A percentile compares a stretch with the other conserved stretches of the same genome.
Conservation (phyloP, 352 stramenopile genomes). For the Globisporangium camurandrum region DNA sequence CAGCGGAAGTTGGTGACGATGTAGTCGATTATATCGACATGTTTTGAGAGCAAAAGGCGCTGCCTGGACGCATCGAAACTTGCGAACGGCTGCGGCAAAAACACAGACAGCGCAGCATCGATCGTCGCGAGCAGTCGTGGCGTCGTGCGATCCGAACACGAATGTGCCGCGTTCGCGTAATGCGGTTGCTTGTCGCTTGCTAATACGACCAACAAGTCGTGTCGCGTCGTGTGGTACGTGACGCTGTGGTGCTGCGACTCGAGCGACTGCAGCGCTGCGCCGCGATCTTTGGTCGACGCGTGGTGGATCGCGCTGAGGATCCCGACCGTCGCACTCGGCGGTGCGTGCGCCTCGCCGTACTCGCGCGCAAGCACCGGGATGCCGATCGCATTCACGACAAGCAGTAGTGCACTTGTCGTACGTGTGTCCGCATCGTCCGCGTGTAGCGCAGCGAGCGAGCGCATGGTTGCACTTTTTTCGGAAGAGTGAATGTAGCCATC, state of each 20-base stretch:
- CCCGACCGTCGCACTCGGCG: conserved; percentile 37
- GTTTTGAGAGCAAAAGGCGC: conserved; percentile 20
- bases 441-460: conserved; percentile 3
- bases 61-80: conserved; percentile 26
- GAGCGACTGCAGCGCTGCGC: conserved; percentile 17
- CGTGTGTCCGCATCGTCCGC: conserved; percentile 5
- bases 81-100: conserved; percentile 15
- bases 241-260: conserved; percentile 22
- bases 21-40: conserved; percentile 26
- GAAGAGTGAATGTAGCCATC: conserved; percentile 6
- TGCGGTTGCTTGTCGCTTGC: conserved; percentile 12
- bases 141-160: neutral
- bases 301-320: conserved; percentile 46
- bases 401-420: conserved; percentile 25
- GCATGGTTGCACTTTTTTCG: neutral
- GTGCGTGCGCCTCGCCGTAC: conserved; percentile 31
- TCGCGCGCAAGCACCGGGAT: conserved; percentile 41
- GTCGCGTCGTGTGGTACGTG: conserved; percentile 21
- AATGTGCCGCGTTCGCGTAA: neutral
- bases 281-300: conserved; percentile 17
- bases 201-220: conserved; percentile 28
- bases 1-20: conserved; percentile 16
- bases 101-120: conserved; percentile 12
- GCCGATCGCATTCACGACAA: conserved; percentile 38
- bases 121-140: conserved; percentile 25